These are phyloP conservation scores for Myxozyma udenii DNA, from an alignment of 805 yeast species.

Conservation along the genomic window DNA sequence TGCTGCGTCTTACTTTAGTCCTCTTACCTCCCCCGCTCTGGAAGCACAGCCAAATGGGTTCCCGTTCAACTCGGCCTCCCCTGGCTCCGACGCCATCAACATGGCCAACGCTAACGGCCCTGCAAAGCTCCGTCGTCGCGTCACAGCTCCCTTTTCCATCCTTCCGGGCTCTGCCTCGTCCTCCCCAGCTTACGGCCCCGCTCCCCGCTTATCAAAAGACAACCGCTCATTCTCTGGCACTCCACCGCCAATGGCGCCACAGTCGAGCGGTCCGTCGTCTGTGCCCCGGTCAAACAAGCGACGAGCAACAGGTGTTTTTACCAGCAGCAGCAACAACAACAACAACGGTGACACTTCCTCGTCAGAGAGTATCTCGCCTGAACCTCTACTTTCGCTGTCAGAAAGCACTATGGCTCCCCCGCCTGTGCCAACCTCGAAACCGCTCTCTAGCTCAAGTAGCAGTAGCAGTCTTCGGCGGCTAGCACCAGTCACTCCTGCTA, in stretches of 20 bases:
- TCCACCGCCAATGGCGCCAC: not conserved
- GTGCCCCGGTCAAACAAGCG: constrained; percentile 21
- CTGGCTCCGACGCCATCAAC: not conserved
- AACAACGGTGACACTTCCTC: constrained; percentile 16
- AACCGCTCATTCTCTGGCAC: not conserved
- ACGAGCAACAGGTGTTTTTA: constrained; percentile 22
- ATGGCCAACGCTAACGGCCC: not conserved
- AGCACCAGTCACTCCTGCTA: constrained; percentile 38
- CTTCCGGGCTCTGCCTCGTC: constrained; percentile 5
- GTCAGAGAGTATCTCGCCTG: constrained; percentile 27
- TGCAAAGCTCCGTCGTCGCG: constrained; percentile 14
- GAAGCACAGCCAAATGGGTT: constrained; percentile 20
- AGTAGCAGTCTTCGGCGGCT: constrained; percentile 6
- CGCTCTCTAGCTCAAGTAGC: not conserved
- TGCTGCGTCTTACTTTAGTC: constrained; percentile 25
- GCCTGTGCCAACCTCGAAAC: constrained; percentile 19
- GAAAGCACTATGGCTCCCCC: constrained; percentile 28
- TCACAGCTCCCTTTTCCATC: not conserved
- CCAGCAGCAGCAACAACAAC: not conserved
- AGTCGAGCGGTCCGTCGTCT: not conserved
- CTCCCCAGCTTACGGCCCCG: constrained; percentile 8
- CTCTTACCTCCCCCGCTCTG: constrained; percentile 32
- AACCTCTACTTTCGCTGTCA: constrained; percentile 19
- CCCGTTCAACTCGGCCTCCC: constrained; percentile 12
- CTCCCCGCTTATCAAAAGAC: not conserved